A percentile compares a stretch with the other conserved stretches of the same genome.
Evolutionary conservation across 2,329 filamentous ascomycete genomes (phyloP).

Genomic region (Byssochlamys sp.): DNA sequence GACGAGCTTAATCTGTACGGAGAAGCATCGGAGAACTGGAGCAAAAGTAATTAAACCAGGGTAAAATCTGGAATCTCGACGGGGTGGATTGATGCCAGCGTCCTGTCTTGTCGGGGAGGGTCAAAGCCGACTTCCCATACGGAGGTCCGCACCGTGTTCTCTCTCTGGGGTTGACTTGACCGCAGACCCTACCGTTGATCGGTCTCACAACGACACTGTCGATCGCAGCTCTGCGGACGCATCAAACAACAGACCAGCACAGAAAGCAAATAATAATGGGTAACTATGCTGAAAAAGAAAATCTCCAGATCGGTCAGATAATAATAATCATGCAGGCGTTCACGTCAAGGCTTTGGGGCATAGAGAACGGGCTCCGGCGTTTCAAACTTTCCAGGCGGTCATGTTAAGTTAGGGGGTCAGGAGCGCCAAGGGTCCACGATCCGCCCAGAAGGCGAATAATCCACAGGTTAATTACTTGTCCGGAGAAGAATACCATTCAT

Average conservation of each 20-base stretch:
- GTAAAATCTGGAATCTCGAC: not conserved
- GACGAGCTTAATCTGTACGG: not conserved
- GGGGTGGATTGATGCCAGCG: not conserved
- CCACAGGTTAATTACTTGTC: not conserved
- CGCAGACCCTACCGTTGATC: not conserved
- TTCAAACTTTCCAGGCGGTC: constrained; percentile 12
- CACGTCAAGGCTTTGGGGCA: not conserved
- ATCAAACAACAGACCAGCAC: not conserved
- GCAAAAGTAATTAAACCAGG: not conserved
- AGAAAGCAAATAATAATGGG: no score
- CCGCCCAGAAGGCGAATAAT: not conserved
- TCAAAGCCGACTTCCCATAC: not conserved
- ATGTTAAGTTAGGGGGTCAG: not conserved
- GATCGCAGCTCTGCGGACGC: not conserved
- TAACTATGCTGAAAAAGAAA: not conserved
- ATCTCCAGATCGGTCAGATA: not conserved
- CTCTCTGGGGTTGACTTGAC: not conserved
- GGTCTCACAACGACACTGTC: not conserved
- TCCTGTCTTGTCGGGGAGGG: not conserved
- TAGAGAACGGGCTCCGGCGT: constrained; percentile 11
- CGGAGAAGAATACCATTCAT: not conserved
- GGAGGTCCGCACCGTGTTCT: not conserved
- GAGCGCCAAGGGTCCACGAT: not conserved
- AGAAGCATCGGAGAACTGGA: not conserved
- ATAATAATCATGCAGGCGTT: not conserved